Evolutionary conservation across 2,329 filamentous ascomycete species (phyloP), one percentile per base, ranked within the genome.

Genomic region (Diaporthe destruens): DNA sequence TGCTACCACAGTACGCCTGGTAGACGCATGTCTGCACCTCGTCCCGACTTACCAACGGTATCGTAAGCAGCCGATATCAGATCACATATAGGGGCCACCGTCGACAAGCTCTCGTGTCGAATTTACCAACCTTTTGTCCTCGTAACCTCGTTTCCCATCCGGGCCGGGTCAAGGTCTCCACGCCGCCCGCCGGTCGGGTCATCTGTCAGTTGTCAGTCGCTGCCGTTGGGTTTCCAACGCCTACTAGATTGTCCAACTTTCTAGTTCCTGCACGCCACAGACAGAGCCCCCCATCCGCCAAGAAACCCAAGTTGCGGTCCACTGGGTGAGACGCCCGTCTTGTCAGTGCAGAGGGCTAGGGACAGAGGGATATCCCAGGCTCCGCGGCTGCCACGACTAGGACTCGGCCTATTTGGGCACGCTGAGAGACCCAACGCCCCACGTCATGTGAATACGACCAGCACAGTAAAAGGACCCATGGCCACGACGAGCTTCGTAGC

Each of bases 281-380:
- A 20, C 47, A 34, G 42, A 49, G 3, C 39, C 29, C 61, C 61
- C 61, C 29, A 36, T 39, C 61, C 61, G 61, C 61, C 61, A 66
- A 66, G 61, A 36, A 53, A 53, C 9, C 47, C 47, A 53, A 34
- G 61, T 53, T 39, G 61, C 47, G 61, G 29, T 66, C 32, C 32
- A 66, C 61, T 66, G 61, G 61, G 29, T 66, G 61, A 66, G 61
- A 53, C 61, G 61, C 47, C 61, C 44, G 61, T 44, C 20, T n/a
- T 65, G 53, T 59, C 65, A 69, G 63, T 55, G 54, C 71, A 66
- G 61, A 66, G 36, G 51, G 34, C 47, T 72, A 56, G 23, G 18
- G 34, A 70, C 47, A 72, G 47, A 70, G 59, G 55, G 71, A 55
- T 65, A 65, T 49, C 71, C 66, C 39, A 53, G 56, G 56, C 36